phyloP scores from a whole-genome alignment of 768 basidiomycete species.

The Pulveroboletus ravenelii region DNA sequence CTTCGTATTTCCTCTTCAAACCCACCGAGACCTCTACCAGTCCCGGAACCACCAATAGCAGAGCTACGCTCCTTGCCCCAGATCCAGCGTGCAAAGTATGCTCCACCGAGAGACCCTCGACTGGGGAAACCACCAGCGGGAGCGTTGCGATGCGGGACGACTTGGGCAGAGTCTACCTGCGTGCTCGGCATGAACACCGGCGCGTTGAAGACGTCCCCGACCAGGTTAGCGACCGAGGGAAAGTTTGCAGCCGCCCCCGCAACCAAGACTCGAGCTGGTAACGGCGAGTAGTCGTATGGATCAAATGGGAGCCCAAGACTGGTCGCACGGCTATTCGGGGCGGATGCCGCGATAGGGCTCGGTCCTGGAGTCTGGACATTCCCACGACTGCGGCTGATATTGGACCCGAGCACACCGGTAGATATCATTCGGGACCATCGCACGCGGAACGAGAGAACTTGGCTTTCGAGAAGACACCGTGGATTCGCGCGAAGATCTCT shows the following conservation, averaged over 20 bases:
- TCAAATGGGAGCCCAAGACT: conserved; percentile 70
- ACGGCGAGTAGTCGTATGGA: conserved; percentile 64
- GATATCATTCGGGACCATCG: conserved; percentile 74
- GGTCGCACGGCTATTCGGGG: conserved; percentile 21
- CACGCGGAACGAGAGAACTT: conserved; percentile 75
- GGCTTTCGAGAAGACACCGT: conserved; percentile 78
- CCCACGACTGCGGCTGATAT: conserved; percentile 28
- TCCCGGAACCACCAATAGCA: conserved; percentile 26
- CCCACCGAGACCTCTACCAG: conserved; percentile 42
- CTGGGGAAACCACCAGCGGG: conserved; percentile 66
- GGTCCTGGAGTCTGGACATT: conserved; percentile 30
- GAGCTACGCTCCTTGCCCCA: conserved; percentile 63
- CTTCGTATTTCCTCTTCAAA: conserved; percentile 80
- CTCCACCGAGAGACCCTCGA: conserved; percentile 66
- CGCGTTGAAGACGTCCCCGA: conserved; percentile 80
- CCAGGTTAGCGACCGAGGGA: conserved; percentile 73
- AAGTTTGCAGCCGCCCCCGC: conserved; percentile 83
- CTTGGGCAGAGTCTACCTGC: conserved; percentile 74
- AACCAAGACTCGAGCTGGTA: conserved; percentile 64
- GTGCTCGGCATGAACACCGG: conserved; percentile 70
- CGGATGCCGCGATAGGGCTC: conserved; percentile 18
- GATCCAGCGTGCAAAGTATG: conserved; percentile 81
- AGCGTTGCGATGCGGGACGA: conserved; percentile 65
- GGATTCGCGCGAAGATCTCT: conserved; percentile 86
- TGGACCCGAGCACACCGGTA: conserved; percentile 58